Base-by-base conservation (phyloP, 176 grass and related monocot genomes). In the Luzula sylvatica region DNA sequence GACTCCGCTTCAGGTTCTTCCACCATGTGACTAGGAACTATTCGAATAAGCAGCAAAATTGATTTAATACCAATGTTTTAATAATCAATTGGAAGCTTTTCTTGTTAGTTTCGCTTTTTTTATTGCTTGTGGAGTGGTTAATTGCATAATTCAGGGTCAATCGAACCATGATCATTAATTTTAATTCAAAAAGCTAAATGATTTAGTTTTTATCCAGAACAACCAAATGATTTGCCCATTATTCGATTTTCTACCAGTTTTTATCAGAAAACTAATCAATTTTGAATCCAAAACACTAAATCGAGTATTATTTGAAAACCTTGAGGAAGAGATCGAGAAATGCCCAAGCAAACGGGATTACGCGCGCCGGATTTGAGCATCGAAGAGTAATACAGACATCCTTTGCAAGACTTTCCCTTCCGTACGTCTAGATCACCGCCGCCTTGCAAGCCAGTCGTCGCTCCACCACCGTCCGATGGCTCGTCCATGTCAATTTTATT, bases 341-440 rank as follows among this genome's bases (percentile, higher is more conserved):
- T 88, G 66, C 89, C 89, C 27, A 87, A 77, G 66, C 89, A 88
- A 17, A 95, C 29, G 35, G 89, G 89, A 47, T 85, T 88, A 39
- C 73, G 82, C 12, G 71, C 79, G 4, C 82, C 65, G 44, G 80
- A 81, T 61, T 75, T 85, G 66, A 83, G 83, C 51, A 71, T 19
- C 19, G 83, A 95, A 8, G 83, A 88, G 66, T 95, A 95, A 70
- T 88, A 95, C 42, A 95, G 80, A 59, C 83, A 88, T 8, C 89
- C 89, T 61, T 88, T 95, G 76, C 89, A 95, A 4, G 89, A 95
- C 58, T 85, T 95, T 7, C 89, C 89, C 56, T 88, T 95, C 22
- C 46, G 28, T 22, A 52, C 52, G 15, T 35, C 42, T n/a, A 23
- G 29, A 26, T 20, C 20, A 1, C 22, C 42, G 12, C 45, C 52